phyloP scores from a whole-genome alignment of 106 monocot species.

The Platanthera guangdongensis region DNA sequence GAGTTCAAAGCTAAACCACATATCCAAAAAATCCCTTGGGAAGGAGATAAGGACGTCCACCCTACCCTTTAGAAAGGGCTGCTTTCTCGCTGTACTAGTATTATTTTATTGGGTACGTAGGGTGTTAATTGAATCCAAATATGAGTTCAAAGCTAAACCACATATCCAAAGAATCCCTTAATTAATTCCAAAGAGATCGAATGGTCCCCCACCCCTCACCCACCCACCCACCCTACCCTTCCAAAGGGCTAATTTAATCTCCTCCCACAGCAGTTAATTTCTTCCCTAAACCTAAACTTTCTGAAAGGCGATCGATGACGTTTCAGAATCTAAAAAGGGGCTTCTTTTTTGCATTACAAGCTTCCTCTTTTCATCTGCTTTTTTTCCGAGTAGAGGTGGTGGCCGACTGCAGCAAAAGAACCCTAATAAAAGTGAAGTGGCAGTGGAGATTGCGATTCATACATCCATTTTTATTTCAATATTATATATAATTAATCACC shows the following conservation, averaged over 20 bases:
- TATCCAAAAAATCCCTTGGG: not conserved
- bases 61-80: not conserved
- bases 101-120: no score
- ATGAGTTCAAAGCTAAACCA: not conserved
- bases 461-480: not conserved
- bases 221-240: no score
- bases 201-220: not conserved
- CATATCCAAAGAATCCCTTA: not conserved
- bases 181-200: no score
- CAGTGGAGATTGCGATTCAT: not conserved
- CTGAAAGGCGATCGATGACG: not conserved
- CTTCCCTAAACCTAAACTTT: no score
- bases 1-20: slow-evolving; percentile 8
- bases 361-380: not conserved
- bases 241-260: no score
- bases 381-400: not conserved
- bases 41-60: not conserved
- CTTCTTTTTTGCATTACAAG: slow-evolving; percentile 1
- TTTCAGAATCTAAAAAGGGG: slow-evolving; percentile 4
- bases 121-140: not conserved
- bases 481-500: not conserved
- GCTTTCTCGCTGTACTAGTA: no score
- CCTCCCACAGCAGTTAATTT: no score
- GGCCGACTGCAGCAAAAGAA: not conserved
- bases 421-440: not conserved